These are phyloP conservation scores for Auriculariales sp. DNA, from an alignment of 768 basidiomycete genomes.

Conservation along the genomic window DNA sequence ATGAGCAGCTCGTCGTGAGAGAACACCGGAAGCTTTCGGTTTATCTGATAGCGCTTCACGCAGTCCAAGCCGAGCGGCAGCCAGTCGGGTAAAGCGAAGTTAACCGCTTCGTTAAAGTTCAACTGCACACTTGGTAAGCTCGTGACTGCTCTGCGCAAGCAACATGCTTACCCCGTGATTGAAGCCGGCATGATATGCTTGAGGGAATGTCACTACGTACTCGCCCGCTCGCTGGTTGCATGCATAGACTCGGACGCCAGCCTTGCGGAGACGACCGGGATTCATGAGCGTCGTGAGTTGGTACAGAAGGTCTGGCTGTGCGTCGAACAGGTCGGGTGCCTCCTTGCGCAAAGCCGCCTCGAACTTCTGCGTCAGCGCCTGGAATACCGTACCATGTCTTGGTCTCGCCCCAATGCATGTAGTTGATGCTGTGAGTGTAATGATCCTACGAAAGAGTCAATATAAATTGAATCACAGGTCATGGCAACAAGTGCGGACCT, in stretches of 20 bases:
- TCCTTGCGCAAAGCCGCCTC: conserved; percentile 90
- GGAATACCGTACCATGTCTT: conserved; percentile 99
- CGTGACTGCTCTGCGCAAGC: conserved; percentile 3
- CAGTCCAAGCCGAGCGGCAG: conserved; percentile 74
- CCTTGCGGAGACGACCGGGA: conserved; percentile 69
- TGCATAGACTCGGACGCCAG: conserved; percentile 82
- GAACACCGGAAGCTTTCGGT: conserved; percentile 90
- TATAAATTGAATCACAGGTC: not conserved
- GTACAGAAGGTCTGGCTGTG: conserved; percentile 92
- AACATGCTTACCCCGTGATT: conserved; percentile 77
- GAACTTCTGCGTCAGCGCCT: conserved; percentile 85
- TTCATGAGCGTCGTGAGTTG: conserved; percentile 98
- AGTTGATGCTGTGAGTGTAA: conserved; percentile 93
- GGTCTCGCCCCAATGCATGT: conserved; percentile 97
- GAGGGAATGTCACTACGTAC: conserved; percentile 95
- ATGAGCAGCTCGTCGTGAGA: conserved; percentile 94
- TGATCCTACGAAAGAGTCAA: conserved; percentile 51
- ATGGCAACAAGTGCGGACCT: conserved; percentile 36
- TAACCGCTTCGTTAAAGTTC: conserved; percentile 98
- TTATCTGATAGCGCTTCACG: conserved; percentile 78
- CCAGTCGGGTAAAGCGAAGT: conserved; percentile 97
- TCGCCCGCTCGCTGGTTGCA: conserved; percentile 96
- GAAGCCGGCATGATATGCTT: conserved; percentile 96
- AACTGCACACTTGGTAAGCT: conserved; percentile 31
- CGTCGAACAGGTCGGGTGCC: conserved; percentile 95